Percentiles rank a stretch among this genome's conserved stretches.
These are phyloP conservation scores for Paspalum vaginatum DNA, from an alignment of 176 grass and related monocot genomes.

Conservation along the genomic window DNA sequence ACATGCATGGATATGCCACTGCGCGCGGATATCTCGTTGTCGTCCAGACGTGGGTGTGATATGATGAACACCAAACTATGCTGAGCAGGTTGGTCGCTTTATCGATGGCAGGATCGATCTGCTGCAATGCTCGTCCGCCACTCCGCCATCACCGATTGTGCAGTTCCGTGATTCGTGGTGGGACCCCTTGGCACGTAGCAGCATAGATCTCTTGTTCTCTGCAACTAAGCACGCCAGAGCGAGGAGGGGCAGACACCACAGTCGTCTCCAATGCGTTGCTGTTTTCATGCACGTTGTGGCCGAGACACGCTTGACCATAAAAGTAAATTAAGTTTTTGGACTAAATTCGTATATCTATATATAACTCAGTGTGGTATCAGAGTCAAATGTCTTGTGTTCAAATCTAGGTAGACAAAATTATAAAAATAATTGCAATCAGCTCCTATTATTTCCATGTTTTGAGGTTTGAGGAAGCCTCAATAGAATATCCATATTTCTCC, in stretches of 20 bases:
- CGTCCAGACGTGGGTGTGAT: background rate
- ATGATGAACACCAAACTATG: background rate
- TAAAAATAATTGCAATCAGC: no score
- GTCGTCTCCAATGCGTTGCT: background rate
- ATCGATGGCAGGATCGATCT: background rate
- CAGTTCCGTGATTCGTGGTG: constrained; percentile 24
- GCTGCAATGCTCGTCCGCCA: background rate
- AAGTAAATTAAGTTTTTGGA: no score
- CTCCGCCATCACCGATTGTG: constrained; percentile 1
- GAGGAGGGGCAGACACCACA: background rate
- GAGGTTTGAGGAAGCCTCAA: no score
- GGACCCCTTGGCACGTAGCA: background rate
- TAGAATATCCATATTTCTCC: no score
- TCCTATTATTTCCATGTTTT: no score
- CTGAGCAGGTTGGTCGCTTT: background rate
- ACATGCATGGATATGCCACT: background rate
- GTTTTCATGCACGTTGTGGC: background rate
- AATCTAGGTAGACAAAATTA: no score
- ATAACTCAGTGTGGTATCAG: no score
- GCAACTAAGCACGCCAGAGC: background rate
- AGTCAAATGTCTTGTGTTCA: no score
- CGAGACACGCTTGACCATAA: background rate
- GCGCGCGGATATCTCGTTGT: constrained; percentile 15
- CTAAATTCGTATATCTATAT: no score
- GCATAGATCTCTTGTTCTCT: background rate